Conservation (phyloP, 768 basidiomycete species). For the Polyporus arcularius region DNA sequence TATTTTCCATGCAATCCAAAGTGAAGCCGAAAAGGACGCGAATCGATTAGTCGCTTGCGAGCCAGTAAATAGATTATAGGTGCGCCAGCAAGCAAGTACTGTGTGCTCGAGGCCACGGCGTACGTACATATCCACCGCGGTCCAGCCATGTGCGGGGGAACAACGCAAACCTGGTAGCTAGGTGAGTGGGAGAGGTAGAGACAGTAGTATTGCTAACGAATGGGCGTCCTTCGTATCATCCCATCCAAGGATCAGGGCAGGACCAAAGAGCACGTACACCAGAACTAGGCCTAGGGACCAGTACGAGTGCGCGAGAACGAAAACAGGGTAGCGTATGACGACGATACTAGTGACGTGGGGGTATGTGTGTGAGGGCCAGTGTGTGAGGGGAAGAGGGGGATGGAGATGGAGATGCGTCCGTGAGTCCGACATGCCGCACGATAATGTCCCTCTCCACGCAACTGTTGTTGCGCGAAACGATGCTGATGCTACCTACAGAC, state of each 20-base stretch:
- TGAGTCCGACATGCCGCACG: constrained; percentile 10
- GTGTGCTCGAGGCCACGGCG: background rate
- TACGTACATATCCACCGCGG: background rate
- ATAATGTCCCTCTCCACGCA: constrained; percentile 8
- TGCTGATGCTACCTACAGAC: background rate
- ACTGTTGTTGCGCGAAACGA: too few species aligned
- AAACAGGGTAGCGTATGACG: background rate
- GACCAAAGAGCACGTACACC: background rate
- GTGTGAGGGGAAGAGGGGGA: background rate
- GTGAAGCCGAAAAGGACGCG: too few species aligned
- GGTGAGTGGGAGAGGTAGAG: background rate
- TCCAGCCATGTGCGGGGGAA: background rate
- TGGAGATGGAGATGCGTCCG: background rate
- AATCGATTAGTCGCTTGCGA: too few species aligned
- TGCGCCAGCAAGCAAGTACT: background rate
- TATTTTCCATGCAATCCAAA: too few species aligned
- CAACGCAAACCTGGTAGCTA: background rate
- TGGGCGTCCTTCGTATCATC: background rate
- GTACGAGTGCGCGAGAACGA: background rate
- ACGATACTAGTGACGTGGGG: background rate
- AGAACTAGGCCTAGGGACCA: background rate
- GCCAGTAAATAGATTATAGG: background rate
- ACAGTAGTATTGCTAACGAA: background rate
- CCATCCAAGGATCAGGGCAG: background rate
- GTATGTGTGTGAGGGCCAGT: too few species aligned